Base-by-base conservation (phyloP, 495 filamentous ascomycete species). In the Penicillium flavigenum region DNA sequence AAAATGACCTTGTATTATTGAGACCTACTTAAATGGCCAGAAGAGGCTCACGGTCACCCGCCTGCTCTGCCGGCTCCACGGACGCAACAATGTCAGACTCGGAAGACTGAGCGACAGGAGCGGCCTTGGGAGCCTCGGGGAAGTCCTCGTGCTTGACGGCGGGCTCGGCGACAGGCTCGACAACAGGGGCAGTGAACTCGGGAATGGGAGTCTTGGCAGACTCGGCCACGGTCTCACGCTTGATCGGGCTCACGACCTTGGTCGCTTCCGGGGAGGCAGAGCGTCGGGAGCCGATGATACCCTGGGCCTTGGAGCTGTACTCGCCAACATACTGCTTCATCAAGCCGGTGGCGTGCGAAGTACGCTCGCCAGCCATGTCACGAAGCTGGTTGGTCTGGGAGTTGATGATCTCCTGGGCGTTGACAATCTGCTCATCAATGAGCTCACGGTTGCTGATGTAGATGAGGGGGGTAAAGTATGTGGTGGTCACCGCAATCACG, bases 391-490 rank as follows among this genome's bases (percentile, higher is more conserved):
- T 78, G 38, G 93, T 88, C 76, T 99, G 93, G 62, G 86, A 79
- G 74, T 83, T 87, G 68, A 94, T 73, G 49, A 93, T 72, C n/a
- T 89, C 76, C 63, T 84, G 78, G 44, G 80, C 83, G 59, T 89
- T 83, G 65, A 81, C 73, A 55, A 99, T 76, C 63, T 97, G 90
- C 57, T 82, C 76, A 72, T 99, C 94, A 66, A 99, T 96, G 60
- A 93, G 70, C 72, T 96, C 91, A 71, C 90, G 86, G 85, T 99
- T 98, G 76, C 83, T 86, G 65, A 90, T 86, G 79, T 98, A 98
- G 74, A 95, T 71, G 54, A 97, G 82, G 38, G 94, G 94, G n/a
- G 76, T 86, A 60, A 96, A 79, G 81, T 96, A 99, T 65, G 85
- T 73, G 60, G 88, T 76, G 42, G 86, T 85, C 47, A 88, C 88